Percentiles rank a stretch among this genome's conserved stretches.
Conservation (phyloP, 2,329 filamentous ascomycete species). For the Colletotrichum sp. region DNA sequence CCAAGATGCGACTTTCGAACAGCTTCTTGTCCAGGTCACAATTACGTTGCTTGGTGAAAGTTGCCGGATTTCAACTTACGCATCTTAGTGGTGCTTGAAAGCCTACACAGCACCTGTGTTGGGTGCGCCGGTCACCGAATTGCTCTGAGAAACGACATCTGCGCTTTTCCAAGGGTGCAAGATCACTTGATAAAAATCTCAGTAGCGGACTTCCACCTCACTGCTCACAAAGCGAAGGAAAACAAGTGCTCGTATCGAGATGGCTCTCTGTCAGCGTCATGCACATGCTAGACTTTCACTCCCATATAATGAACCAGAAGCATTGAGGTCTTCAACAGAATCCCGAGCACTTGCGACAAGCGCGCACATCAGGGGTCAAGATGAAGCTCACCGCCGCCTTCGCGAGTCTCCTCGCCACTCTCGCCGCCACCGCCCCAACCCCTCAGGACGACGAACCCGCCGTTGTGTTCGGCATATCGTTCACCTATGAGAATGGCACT, state of each 20-base stretch:
- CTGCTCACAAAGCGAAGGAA: background rate
- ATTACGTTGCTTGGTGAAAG: background rate
- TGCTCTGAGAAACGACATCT: background rate
- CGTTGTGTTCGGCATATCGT: background rate
- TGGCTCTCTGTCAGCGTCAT: background rate
- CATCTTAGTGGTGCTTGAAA: background rate
- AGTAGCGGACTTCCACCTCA: background rate
- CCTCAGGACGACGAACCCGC: background rate
- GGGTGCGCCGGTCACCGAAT: background rate
- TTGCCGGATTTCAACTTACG: background rate
- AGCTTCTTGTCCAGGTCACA: background rate
- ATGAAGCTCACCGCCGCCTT: background rate
- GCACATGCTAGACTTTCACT: background rate
- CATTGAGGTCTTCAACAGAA: background rate
- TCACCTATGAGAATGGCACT: background rate
- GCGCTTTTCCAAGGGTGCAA: background rate
- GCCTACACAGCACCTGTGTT: background rate
- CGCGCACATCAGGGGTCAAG: background rate
- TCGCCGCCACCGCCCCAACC: background rate
- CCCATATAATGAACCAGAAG: background rate
- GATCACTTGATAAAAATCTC: background rate
- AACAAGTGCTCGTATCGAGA: background rate
- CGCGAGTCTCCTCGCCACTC: background rate
- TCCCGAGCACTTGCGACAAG: too few species aligned
- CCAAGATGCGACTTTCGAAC: background rate